phyloP scores from a whole-genome alignment of 208 protist species.

The Trypanosoma vivax region DNA sequence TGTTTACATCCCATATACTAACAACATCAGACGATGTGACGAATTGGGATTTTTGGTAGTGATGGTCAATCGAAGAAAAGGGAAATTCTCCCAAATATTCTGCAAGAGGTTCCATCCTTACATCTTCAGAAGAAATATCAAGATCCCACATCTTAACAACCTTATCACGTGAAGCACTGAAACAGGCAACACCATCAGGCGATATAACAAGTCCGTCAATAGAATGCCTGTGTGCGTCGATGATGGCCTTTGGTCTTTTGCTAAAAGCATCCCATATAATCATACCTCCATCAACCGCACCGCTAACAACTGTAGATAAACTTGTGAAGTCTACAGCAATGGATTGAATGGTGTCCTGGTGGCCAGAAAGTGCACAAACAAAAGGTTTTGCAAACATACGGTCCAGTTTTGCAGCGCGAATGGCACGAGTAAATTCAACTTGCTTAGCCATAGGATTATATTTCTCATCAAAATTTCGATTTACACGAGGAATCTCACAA shows the following conservation, averaged over 20 bases:
- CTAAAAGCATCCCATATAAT: constrained; percentile 86
- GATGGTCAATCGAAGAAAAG: constrained; percentile 93
- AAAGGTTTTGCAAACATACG: constrained; percentile 97
- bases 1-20: constrained; percentile 89
- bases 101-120: constrained; percentile 55
- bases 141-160: constrained; percentile 95
- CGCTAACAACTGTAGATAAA: constrained; percentile 81
- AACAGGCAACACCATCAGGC: constrained; percentile 84
- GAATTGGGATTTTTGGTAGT: constrained; percentile 85
- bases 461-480: constrained; percentile 91
- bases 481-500: constrained; percentile 84
- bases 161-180: constrained; percentile 94
- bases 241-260: constrained; percentile 48
- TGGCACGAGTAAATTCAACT: constrained; percentile 94
- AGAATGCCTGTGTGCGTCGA: constrained; percentile 92
- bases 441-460: constrained; percentile 95
- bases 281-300: constrained; percentile 84
- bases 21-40: constrained; percentile 91
- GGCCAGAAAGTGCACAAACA: constrained; percentile 80
- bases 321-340: constrained; percentile 85
- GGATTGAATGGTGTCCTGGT: constrained; percentile 89
- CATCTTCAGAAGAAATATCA: constrained; percentile 42
- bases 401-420: constrained; percentile 94
- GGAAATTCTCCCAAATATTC: constrained; percentile 89
- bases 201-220: constrained; percentile 90